These are phyloP conservation scores for Candida odintsovae DNA, from an alignment of 805 yeast genomes.

Conservation along the genomic window DNA sequence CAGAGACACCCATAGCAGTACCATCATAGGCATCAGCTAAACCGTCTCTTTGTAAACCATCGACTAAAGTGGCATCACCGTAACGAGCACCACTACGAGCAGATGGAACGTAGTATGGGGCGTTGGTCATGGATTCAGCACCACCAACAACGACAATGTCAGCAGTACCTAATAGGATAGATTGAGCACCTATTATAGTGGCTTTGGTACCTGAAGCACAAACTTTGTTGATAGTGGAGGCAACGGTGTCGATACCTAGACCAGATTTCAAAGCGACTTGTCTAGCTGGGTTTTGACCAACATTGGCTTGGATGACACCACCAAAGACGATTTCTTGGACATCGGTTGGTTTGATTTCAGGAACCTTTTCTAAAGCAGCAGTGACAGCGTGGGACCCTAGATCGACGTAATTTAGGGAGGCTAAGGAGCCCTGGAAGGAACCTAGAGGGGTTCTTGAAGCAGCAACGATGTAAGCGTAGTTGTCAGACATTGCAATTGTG, in stretches of 20 bases:
- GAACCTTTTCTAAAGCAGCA: constrained; percentile 79
- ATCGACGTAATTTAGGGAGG: constrained; percentile 74
- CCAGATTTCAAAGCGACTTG: constrained; percentile 95
- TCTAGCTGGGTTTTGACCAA: constrained; percentile 97
- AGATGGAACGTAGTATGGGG: constrained; percentile 85
- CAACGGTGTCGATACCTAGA: constrained; percentile 69
- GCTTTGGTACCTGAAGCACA: constrained; percentile 97
- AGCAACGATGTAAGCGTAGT: constrained; percentile 78
- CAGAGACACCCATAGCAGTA: constrained; percentile 92
- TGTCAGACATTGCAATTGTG: constrained; percentile 26
- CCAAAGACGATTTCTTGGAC: constrained; percentile 93
- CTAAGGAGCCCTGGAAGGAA: constrained; percentile 79
- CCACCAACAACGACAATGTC: constrained; percentile 96
- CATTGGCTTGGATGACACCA: constrained; percentile 85
- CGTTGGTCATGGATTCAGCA: constrained; percentile 94
- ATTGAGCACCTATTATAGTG: constrained; percentile 83
- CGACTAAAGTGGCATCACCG: constrained; percentile 76
- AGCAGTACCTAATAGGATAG: constrained; percentile 81
- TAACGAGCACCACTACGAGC: constrained; percentile 88
- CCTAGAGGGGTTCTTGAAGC: constrained; percentile 96
- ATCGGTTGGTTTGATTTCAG: constrained; percentile 66
- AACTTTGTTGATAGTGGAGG: constrained; percentile 91
- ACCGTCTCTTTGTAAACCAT: constrained; percentile 92
- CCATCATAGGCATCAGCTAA: constrained; percentile 86
- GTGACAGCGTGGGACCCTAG: constrained; percentile 91